phyloP scores from a whole-genome alignment of 208 protist species.

The Leishmania tarentolae region DNA sequence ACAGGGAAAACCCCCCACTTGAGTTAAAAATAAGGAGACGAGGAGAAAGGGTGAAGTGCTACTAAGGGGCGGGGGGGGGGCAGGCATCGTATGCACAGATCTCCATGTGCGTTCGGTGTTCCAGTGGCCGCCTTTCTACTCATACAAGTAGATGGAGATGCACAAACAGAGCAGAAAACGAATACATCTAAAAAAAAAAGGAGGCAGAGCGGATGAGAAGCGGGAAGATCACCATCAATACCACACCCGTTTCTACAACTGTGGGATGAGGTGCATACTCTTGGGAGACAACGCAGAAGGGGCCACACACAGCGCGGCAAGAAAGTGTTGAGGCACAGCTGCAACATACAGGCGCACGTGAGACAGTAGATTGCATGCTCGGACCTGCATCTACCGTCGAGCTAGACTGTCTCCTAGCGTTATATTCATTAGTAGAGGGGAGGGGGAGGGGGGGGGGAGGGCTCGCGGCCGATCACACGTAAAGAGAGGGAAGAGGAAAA shows the following conservation, averaged over 20 bases:
- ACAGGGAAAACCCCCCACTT: background rate
- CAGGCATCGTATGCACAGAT: background rate
- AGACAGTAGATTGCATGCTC: background rate
- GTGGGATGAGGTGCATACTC: background rate
- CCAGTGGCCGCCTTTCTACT: background rate
- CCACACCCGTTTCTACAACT: too few relatives aligned
- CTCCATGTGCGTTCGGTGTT: background rate
- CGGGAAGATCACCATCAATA: background rate
- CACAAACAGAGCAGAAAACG: background rate
- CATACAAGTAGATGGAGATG: background rate
- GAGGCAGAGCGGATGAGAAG: background rate
- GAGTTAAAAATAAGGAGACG: background rate
- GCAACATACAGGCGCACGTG: background rate
- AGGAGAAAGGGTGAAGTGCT: background rate
- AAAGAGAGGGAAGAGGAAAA: background rate
- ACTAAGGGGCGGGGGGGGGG: background rate
- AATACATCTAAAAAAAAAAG: background rate
- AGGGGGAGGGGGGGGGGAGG: too few relatives aligned
- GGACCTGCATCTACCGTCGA: background rate
- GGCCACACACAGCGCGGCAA: background rate
- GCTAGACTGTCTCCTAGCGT: background rate
- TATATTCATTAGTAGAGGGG: background rate
- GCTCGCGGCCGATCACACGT: background rate
- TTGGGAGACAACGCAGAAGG: background rate
- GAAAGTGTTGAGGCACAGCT: background rate